Base-by-base conservation (phyloP, 225 moss, liverwort and hornwort species). In the Physcomitrium patens region DNA sequence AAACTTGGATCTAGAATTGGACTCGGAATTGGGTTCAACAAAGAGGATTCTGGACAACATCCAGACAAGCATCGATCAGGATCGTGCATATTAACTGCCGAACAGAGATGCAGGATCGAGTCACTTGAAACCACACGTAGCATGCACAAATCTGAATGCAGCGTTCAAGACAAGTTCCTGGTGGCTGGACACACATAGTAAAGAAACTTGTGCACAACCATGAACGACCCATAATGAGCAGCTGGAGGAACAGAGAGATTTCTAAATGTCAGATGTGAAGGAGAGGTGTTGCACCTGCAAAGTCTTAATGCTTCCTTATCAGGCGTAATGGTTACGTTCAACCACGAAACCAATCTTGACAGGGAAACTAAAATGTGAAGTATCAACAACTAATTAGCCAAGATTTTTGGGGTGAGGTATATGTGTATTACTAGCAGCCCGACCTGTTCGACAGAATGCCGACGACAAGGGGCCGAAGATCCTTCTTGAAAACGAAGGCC, bases 321-420 rank as follows among this genome's bases (percentile, higher is more conserved):
- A 67, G 76, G 65, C 53, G 76, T 46, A 37, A 66, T 65, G 12
- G 52, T 23, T 63, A 63, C 42, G 13, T 60, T 63, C 42, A 26
- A 53, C 76, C 76, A 76, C 41, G 15, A 56, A 74, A 65, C 50
- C 52, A 42, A 73, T 63, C 22, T 68, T 69, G 73, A 78, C 64
- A 74, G 63, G 73, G 57, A 42, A 72, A 64, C 27, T 65, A 65
- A 51, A 51, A 42, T 42, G 54, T 66, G 82, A 71, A 61, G 20
- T 75, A 54, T 56, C 75, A 71, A 75, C 75, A 2, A 71, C 73
- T 64, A 64, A 37, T 37, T 37, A 27, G 44, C 57, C 44, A 78
- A 68, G 66, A 67, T 48, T 7, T 54, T 48, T 65, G 13, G 65
- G 24, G 82, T 78, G 70, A 47, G 74, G 66, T 60, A 65, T 82